Base-by-base conservation (phyloP, 2,329 filamentous ascomycete species). In the Sporothrix pseudoabietina region DNA sequence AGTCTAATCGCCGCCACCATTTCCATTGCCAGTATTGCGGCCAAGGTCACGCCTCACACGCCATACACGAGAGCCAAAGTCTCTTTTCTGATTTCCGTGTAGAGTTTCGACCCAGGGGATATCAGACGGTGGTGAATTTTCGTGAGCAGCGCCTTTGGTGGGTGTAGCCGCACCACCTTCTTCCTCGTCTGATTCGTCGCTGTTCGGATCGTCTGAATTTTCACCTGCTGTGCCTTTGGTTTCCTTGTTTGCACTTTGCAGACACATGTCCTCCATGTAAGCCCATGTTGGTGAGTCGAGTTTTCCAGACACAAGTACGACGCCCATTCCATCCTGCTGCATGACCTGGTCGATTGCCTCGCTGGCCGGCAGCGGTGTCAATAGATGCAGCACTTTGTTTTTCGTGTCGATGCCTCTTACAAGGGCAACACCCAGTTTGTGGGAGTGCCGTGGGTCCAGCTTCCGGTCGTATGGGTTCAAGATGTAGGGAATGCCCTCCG, bases 251-350 rank as follows among this genome's bases (percentile, higher is more conserved):
- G 22, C 3, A 22, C 16, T 26, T 30, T 61, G 63, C 19, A 59
- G 77, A 75, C 89, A 86, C 19, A 90, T 76, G 49, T 90, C 87
- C 78, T 93, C 91, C 0, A 88, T 87, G 75, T 91, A 92, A 1
- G 90, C 89, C 90, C 91, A 93, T 3, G 85, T 88, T 0, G 91
- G 90, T 1, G 87, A 82, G 77, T 93, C 91, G 72, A 92, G 88
- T 76, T 87, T 90, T 2, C 91, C 91, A 71, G 90, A 87, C 0
- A 93, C 86, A 3, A 94, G 83, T 3, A 92, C 86, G 19, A 92
- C 82, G 19, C 84, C 82, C 44, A 84, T 82, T 0, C 85, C 85
- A 39, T 80, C 76, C 14, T 77, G 71, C 7, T 71, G 63, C 68
- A 71, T 39, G 4, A 73, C 74, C 3, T 74, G 71, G 0, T 70